phyloP scores from a whole-genome alignment of 352 stramenopile genomes.

The Phytophthora pinifolia region DNA sequence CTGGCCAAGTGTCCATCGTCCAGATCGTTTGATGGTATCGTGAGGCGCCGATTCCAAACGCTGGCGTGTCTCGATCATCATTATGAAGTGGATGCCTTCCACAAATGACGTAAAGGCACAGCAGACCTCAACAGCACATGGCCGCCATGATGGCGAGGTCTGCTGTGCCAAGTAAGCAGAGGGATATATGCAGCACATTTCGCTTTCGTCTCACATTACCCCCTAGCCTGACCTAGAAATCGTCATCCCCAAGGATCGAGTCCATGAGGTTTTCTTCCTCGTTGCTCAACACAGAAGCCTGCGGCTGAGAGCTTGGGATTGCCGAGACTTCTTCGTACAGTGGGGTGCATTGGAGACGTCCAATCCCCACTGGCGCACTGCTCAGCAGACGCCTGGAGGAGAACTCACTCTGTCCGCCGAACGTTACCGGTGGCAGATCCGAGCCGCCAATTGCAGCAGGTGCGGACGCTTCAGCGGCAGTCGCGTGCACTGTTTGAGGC shows the following conservation, averaged over 20 bases:
- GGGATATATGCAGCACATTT: no score
- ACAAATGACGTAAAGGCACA: no score
- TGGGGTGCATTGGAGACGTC: conserved; percentile 64
- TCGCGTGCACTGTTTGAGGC: conserved; percentile 64
- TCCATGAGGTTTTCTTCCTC: conserved; percentile 87
- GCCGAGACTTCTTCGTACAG: conserved; percentile 13
- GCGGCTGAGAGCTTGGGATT: conserved; percentile 10
- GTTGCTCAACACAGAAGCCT: conserved; percentile 58
- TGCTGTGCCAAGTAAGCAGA: no score
- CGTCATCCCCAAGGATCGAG: conserved; percentile 58
- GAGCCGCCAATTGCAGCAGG: conserved; percentile 17
- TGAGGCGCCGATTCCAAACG: no score
- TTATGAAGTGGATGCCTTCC: no score
- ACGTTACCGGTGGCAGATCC: conserved; percentile 46
- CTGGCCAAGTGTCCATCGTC: no score
- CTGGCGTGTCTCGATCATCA: no score
- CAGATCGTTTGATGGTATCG: no score
- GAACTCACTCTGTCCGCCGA: conserved; percentile 30
- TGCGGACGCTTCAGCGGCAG: conserved; percentile 17
- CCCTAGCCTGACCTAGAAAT: conserved; percentile 9
- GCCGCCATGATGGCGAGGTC: no score
- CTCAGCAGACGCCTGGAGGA: conserved; percentile 55
- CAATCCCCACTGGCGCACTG: conserved; percentile 68
- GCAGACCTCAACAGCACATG: no score
- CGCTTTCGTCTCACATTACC: no score